Conservation (phyloP, 441 rosid species). For the Capsella rubella region DNA sequence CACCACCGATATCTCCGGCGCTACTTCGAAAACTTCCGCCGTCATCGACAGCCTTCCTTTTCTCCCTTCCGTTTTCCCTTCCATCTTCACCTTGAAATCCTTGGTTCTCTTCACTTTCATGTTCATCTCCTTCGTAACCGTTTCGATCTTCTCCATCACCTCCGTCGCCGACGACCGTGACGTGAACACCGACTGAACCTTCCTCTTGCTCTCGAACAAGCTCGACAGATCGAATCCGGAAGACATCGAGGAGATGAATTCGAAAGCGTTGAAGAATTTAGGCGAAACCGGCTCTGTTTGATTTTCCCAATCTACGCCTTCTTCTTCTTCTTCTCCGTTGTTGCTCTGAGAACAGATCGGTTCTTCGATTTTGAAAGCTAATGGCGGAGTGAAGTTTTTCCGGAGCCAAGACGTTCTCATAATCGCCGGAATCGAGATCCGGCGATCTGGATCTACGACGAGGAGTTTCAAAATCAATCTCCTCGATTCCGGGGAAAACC, state of each 20-base stretch:
- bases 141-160: constrained; percentile 61
- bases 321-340: neutral
- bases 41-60: constrained; percentile 74
- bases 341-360: constrained; percentile 28
- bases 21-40: constrained; percentile 89
- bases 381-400: constrained; percentile 52
- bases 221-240: constrained; percentile 81
- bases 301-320: constrained; percentile 28
- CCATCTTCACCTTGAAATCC: constrained; percentile 67
- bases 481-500: constrained; percentile 74
- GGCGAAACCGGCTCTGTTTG: constrained; percentile 53
- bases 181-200: constrained; percentile 65
- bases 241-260: constrained; percentile 86
- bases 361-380: constrained; percentile 45
- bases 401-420: constrained; percentile 70
- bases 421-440: constrained; percentile 68
- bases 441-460: constrained; percentile 58
- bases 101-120: constrained; percentile 55
- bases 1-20: constrained; percentile 81
- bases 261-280: constrained; percentile 79
- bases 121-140: constrained; percentile 58
- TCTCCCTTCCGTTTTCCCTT: constrained; percentile 69
- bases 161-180: constrained; percentile 62
- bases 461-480: constrained; percentile 67
- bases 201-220: constrained; percentile 65